Conservation (phyloP, 495 filamentous ascomycete genomes). For the Rusavskia elegans region DNA sequence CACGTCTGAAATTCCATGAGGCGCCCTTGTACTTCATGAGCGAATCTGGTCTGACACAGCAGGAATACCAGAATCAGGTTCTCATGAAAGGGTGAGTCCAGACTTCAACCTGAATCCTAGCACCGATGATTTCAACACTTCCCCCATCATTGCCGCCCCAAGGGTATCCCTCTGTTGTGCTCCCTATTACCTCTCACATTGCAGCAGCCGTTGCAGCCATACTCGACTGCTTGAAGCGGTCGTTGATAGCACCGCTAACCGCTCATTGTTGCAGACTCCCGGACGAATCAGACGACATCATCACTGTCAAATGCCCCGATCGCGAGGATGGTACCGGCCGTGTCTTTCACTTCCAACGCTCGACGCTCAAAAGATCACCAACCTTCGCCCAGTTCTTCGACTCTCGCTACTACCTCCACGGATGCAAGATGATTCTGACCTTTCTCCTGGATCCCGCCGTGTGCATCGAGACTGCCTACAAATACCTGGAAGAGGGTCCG, state of each 20-base stretch:
- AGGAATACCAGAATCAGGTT: slow-evolving; percentile 7
- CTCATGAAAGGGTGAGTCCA: slow-evolving; percentile 3
- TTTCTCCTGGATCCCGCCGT: slow-evolving; percentile 6
- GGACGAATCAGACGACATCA: slow-evolving; percentile 5
- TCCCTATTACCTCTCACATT: background rate
- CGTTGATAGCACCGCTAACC: background rate
- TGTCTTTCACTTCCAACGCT: slow-evolving; percentile 4
- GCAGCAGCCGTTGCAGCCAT: too few species aligned
- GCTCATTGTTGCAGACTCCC: background rate
- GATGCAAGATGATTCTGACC: slow-evolving; percentile 7
- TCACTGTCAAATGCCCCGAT: slow-evolving; percentile 8
- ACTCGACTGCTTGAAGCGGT: too few species aligned
- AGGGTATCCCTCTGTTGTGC: background rate
- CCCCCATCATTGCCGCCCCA: background rate
- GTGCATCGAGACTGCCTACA: slow-evolving; percentile 6
- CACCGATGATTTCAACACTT: background rate
- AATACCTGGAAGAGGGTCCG: slow-evolving; percentile 10
- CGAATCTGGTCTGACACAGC: slow-evolving; percentile 6
- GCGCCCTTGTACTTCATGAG: slow-evolving; percentile 8
- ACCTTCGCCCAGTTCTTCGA: slow-evolving; percentile 9
- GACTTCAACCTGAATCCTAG: too few species aligned
- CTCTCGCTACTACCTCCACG: slow-evolving; percentile 6
- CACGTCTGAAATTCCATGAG: slow-evolving; percentile 6
- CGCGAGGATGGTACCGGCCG: background rate
- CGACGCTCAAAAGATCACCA: slow-evolving; percentile 9